These are phyloP conservation scores for Lichtheimia hyalospora DNA, from an alignment of 371 early-diverging fungal genomes.

Conservation along the genomic window DNA sequence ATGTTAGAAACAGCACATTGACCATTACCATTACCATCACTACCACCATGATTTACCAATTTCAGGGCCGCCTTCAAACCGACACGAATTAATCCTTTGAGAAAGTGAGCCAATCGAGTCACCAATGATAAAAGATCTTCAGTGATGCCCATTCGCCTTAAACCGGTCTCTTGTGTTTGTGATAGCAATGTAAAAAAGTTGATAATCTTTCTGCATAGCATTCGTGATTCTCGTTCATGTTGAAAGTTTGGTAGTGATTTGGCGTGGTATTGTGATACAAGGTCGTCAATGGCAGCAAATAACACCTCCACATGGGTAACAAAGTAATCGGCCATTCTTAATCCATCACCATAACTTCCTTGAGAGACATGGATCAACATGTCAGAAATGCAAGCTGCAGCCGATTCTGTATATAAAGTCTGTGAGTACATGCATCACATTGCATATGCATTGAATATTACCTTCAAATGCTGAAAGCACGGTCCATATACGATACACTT, in stretches of 20 bases:
- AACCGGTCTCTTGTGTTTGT: slow-evolving; percentile 71
- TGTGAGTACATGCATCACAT: not conserved
- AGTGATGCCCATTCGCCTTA: slow-evolving; percentile 72
- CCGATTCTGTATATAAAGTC: slow-evolving; percentile 65
- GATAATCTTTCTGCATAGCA: slow-evolving; percentile 89
- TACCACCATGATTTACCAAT: slow-evolving; percentile 55
- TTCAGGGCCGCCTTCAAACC: slow-evolving; percentile 87
- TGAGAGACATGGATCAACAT: slow-evolving; percentile 93
- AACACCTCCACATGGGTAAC: slow-evolving; percentile 92
- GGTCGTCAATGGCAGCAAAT: slow-evolving; percentile 85
- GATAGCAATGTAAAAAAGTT: slow-evolving; percentile 90
- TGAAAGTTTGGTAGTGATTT: slow-evolving; percentile 50
- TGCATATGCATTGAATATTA: not conserved
- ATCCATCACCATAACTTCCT: slow-evolving; percentile 79
- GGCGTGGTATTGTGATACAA: slow-evolving; percentile 31
- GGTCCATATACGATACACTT: slow-evolving; percentile 82
- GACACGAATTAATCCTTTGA: slow-evolving; percentile 89
- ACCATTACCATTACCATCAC: not conserved
- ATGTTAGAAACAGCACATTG: not conserved
- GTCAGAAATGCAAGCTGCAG: slow-evolving; percentile 95
- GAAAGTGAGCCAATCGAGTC: slow-evolving; percentile 89
- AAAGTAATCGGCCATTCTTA: slow-evolving; percentile 88
- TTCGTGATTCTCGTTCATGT: slow-evolving; percentile 85
- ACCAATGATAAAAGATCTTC: slow-evolving; percentile 90
- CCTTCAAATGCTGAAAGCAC: slow-evolving; percentile 82